phyloP scores from a whole-genome alignment of 441 rosid genomes.

The Bocquillonia castaneifolia region DNA sequence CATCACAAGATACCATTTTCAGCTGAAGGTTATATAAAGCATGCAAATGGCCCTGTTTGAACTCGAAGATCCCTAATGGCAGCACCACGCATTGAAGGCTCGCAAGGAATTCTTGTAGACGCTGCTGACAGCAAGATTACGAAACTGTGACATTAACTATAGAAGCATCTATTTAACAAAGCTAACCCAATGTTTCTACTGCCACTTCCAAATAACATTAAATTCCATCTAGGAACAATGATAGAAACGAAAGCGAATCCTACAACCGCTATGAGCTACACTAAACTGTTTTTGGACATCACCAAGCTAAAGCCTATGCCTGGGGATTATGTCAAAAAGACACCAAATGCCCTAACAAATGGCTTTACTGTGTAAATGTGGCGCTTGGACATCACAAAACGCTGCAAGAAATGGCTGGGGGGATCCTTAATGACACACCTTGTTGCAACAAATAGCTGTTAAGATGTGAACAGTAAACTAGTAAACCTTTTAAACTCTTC shows the following conservation, averaged over 20 bases:
- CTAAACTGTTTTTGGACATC: slow-evolving; percentile 18
- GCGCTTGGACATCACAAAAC: slow-evolving; percentile 7
- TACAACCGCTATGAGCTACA: slow-evolving; percentile 32
- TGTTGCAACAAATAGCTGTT: neutral
- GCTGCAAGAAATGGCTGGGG: slow-evolving; percentile 11
- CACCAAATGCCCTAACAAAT: slow-evolving; percentile 19
- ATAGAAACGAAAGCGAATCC: slow-evolving; percentile 18
- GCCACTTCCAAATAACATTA: slow-evolving; percentile 17
- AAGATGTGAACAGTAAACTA: neutral
- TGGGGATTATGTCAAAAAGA: neutral
- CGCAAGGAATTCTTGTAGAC: neutral
- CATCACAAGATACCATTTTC: too few relatives aligned
- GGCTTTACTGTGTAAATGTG: slow-evolving; percentile 27
- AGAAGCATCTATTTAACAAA: slow-evolving; percentile 23
- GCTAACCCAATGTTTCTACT: slow-evolving; percentile 29
- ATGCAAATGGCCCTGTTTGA: too few relatives aligned
- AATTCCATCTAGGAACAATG: slow-evolving; percentile 22
- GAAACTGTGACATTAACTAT: slow-evolving; percentile 30
- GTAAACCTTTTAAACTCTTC: slow-evolving; percentile 40
- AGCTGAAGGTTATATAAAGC: too few relatives aligned
- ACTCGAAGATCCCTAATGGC: too few relatives aligned
- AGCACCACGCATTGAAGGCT: neutral
- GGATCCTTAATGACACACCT: slow-evolving; percentile 12
- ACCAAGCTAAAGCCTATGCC: slow-evolving; percentile 17
- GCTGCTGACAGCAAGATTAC: slow-evolving; percentile 14